These are phyloP conservation scores for Prorocentrum cordatum DNA, from an alignment of 169 alveolate species.

Conservation along the genomic window DNA sequence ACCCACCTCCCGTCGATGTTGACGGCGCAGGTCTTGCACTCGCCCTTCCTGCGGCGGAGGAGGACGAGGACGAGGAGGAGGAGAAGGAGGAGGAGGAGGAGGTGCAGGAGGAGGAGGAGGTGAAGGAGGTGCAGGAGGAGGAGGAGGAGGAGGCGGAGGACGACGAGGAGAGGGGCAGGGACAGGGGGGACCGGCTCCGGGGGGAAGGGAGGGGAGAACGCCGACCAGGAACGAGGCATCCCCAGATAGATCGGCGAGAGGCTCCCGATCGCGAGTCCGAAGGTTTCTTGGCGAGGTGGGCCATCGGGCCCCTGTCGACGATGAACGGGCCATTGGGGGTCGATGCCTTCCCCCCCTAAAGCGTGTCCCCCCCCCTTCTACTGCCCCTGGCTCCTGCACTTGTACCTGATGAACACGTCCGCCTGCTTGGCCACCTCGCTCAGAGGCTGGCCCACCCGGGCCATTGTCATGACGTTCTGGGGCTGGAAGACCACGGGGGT, in stretches of 20 bases:
- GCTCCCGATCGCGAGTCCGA: background rate
- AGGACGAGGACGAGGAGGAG: background rate
- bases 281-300: too few relatives aligned
- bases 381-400: too few relatives aligned
- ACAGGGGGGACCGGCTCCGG: too few relatives aligned
- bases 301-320: too few relatives aligned
- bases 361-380: too few relatives aligned
- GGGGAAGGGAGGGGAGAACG: too few relatives aligned
- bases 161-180: too few relatives aligned
- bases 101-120: background rate
- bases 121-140: too few relatives aligned
- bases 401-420: background rate
- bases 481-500: conserved; percentile 62
- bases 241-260: background rate
- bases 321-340: too few relatives aligned
- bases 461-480: conserved; percentile 66
- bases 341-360: too few relatives aligned
- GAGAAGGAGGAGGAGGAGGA: background rate
- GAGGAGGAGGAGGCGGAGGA: too few relatives aligned
- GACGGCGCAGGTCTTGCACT: conserved; percentile 60
- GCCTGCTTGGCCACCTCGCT: conserved; percentile 28
- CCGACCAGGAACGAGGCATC: too few relatives aligned
- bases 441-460: conserved; percentile 31
- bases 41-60: conserved; percentile 60
- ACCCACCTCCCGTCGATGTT: conserved; percentile 63